Evolutionary conservation across 116 monocot species (phyloP).

Genomic region (Phalaenopsis hybrid): DNA sequence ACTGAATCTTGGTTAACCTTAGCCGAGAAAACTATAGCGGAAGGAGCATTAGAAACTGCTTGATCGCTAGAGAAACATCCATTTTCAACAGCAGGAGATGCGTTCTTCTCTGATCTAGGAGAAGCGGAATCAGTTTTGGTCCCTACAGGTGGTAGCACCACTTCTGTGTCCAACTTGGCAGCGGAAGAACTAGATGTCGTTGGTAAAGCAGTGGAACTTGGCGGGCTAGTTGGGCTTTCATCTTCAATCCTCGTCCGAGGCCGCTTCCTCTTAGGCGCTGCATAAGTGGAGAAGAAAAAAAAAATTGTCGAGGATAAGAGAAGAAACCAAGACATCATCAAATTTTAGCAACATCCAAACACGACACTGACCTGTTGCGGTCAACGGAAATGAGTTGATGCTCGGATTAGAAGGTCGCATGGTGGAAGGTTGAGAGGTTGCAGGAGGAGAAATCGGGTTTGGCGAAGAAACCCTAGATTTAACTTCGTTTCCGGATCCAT

Average conservation of each 20-base stretch:
- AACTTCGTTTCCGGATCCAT: constrained; percentile 35
- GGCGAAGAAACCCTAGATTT: constrained; percentile 62
- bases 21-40: background rate
- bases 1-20: constrained; percentile 18
- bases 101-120: constrained; percentile 49
- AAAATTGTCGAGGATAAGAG: background rate
- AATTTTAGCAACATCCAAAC: background rate
- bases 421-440: constrained; percentile 19
- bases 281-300: constrained; percentile 5
- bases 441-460: constrained; percentile 20
- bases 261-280: constrained; percentile 75
- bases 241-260: constrained; percentile 62
- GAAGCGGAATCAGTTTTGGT: constrained; percentile 32
- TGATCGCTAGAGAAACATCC: constrained; percentile 12
- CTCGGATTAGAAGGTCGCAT: constrained; percentile 14
- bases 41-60: background rate
- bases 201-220: constrained; percentile 4
- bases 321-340: background rate
- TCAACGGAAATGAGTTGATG: constrained; percentile 18
- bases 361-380: constrained; percentile 24
- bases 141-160: background rate
- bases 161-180: constrained; percentile 34
- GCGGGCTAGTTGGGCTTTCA: constrained; percentile 38
- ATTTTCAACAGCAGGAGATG: constrained; percentile 25
- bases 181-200: constrained; percentile 16